phyloP scores from a whole-genome alignment of 176 grass and related monocot species.

The Tuctoria greenei region DNA sequence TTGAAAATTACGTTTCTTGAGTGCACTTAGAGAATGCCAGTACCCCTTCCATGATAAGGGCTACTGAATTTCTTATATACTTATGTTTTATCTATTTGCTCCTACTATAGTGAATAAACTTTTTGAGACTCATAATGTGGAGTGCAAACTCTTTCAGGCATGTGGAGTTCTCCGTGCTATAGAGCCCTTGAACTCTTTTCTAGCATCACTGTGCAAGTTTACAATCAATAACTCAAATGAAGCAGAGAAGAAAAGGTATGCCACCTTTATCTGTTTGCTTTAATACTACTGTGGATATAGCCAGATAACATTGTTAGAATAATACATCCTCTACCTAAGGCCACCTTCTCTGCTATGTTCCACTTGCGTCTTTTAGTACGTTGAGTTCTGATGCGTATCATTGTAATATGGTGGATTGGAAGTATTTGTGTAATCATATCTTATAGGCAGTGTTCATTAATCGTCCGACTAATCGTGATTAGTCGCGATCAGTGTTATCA shows the following conservation, averaged over 20 bases:
- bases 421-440: background rate
- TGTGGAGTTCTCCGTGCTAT: conserved; percentile 92
- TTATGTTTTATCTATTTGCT: conserved; percentile 18
- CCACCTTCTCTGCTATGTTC: background rate
- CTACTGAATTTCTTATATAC: conserved; percentile 18
- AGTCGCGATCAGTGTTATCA: too few relatives aligned
- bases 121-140: conserved; percentile 33
- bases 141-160: conserved; percentile 66
- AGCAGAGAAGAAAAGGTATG: conserved; percentile 89
- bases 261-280: conserved; percentile 9
- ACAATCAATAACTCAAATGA: conserved; percentile 93
- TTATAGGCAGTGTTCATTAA: too few relatives aligned
- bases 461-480: too few relatives aligned
- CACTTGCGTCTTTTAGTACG: background rate
- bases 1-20: conserved; percentile 21
- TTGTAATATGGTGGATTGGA: background rate
- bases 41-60: background rate
- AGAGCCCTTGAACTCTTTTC: conserved; percentile 96
- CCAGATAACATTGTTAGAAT: conserved; percentile 9
- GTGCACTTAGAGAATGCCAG: conserved; percentile 2
- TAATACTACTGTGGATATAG: conserved; percentile 3
- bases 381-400: background rate
- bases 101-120: conserved; percentile 1
- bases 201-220: conserved; percentile 99
- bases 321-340: background rate